Base-by-base conservation (phyloP, 2,329 filamentous ascomycete species). In the Xenoacremonium recifei region DNA sequence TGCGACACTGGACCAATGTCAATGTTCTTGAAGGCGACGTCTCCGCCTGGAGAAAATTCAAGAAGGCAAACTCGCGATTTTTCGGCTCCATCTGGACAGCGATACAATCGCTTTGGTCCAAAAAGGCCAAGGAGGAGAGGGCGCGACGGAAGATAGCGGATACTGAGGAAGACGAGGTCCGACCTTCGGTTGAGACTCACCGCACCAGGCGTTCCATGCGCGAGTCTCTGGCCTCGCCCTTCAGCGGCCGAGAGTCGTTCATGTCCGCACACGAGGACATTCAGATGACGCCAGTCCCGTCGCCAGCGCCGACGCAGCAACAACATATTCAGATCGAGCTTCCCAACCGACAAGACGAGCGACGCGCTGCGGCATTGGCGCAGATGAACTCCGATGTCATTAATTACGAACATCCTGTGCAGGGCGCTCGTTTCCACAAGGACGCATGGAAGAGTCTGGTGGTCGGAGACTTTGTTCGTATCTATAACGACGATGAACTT, bases 401-500 rank as follows among this genome's bases (percentile, higher is more conserved):
- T 51, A 88, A 97, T 60, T 81, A 80, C 21, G 76, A 80, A 35
- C 76, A 81, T 46, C 74, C 80, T 12, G 70, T 77, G 0, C 73
- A 80, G 4, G 87, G 85, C 40, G 89, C 91, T 23, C 80, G 87
- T 18, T 99, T 99, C 69, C 92, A 95, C 65, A 87, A 85, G 55
- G 91, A 96, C 59, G 84, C 82, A 32, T 99, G 93, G 93, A 99
- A 99, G 69, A 95, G 84, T 57, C 77, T 99, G 12, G 84, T 91
- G 57, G 93, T 99, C 7, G 93, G 93, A 35, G 93, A 99, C 65
- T 97, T 96, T 66, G 85, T 99, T 40, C 89, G 95, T 53, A 80
- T 99, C 37, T 97, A 96, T 70, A 96, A 95, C 58, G 87, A 96
- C 53, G 93, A 99, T 59, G 90, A 95, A 55, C 82, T 99, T 18